phyloP scores from a whole-genome alignment of 2,329 filamentous ascomycete species.

The Alternaria atra region DNA sequence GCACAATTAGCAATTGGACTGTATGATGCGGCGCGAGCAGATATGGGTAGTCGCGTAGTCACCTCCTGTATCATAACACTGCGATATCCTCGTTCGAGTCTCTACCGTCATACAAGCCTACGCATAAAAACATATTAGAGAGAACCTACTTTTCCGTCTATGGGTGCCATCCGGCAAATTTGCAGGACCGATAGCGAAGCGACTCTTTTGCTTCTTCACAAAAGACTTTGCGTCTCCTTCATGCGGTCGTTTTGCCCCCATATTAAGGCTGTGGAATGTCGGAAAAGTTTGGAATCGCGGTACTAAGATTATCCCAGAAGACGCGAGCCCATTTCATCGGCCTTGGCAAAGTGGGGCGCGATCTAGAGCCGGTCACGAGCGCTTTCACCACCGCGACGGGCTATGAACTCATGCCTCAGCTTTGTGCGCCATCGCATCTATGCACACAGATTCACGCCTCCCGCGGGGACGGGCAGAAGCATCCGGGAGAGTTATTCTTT shows the following conservation, averaged over 20 bases:
- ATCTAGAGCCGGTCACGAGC: slow-evolving; percentile 20
- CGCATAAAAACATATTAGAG: not conserved
- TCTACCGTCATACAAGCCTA: not conserved
- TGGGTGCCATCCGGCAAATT: slow-evolving; percentile 92
- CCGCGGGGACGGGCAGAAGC: slow-evolving; percentile 11
- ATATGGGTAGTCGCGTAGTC: not conserved
- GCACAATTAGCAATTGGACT: slow-evolving; percentile 8
- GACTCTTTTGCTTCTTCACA: slow-evolving; percentile 66
- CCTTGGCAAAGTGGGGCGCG: slow-evolving; percentile 29
- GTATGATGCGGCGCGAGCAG: not conserved
- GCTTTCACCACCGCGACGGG: slow-evolving; percentile 19
- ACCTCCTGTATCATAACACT: not conserved
- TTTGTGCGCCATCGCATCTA: slow-evolving; percentile 13
- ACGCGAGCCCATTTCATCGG: slow-evolving; percentile 26
- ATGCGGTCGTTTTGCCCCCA: slow-evolving; percentile 68
- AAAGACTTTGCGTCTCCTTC: slow-evolving; percentile 53
- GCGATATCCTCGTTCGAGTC: not conserved
- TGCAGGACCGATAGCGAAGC: slow-evolving; percentile 86
- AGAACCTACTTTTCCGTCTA: slow-evolving; percentile 73
- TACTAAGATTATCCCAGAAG: slow-evolving; percentile 6
- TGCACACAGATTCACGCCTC: slow-evolving; percentile 1
- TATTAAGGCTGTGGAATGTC: slow-evolving; percentile 41
- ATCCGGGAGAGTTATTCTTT: slow-evolving; percentile 11
- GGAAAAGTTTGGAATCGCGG: slow-evolving; percentile 5
- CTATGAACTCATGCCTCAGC: slow-evolving; percentile 8